Evolutionary conservation across 805 yeast species (phyloP).

Genomic region (Clavispora phyllophila): DNA sequence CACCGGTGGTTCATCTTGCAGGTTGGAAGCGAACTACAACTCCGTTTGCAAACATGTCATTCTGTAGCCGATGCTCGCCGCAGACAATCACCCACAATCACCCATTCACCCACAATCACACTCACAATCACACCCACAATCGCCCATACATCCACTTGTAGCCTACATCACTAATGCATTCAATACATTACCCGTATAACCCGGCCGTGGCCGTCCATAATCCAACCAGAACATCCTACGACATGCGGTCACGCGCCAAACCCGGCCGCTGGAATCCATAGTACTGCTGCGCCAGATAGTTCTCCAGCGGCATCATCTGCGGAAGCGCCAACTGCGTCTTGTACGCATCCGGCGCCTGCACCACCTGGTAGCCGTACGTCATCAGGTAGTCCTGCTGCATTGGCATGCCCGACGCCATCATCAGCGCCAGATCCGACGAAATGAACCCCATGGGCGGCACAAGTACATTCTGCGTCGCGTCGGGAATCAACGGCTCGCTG

Average conservation of each 20-base stretch:
- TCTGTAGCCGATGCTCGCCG: too few species aligned
- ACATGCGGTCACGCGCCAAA: slow-evolving; percentile 6
- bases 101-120: too few species aligned
- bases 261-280: slow-evolving; percentile 8
- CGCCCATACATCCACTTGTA: too few species aligned
- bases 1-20: not conserved
- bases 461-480: slow-evolving; percentile 4
- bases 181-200: not conserved
- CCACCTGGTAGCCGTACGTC: slow-evolving; percentile 10
- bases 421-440: slow-evolving; percentile 10
- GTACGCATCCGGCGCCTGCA: slow-evolving; percentile 4
- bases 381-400: slow-evolving; percentile 9
- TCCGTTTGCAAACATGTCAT: too few species aligned
- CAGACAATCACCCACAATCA: too few species aligned
- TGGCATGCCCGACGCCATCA: slow-evolving; percentile 4
- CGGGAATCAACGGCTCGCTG: not conserved
- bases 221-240: not conserved
- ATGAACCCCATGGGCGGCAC: slow-evolving; percentile 9
- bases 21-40: too few species aligned
- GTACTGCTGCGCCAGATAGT: slow-evolving; percentile 4
- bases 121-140: too few species aligned
- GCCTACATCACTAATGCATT: not conserved
- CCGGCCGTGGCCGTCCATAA: not conserved
- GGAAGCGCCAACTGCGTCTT: slow-evolving; percentile 5
- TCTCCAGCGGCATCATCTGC: slow-evolving; percentile 10